Evolutionary conservation across 305 asterid species (phyloP).

Genomic region (Coffea humblotiana): DNA sequence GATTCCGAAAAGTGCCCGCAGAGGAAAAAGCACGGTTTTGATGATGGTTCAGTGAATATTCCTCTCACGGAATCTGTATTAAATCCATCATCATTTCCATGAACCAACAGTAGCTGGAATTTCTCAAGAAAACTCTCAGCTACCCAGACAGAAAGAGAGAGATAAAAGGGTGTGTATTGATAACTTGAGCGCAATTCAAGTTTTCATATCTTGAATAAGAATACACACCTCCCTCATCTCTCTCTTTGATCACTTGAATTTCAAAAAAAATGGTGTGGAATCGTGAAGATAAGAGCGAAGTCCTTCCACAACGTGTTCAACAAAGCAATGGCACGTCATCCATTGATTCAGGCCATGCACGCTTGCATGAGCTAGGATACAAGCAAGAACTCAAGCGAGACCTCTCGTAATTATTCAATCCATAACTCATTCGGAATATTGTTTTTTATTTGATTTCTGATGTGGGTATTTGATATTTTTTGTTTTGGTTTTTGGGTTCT

Average conservation of each 20-base stretch:
- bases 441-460: slow-evolving; percentile 8
- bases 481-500: not conserved
- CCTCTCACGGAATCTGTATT: slow-evolving; percentile 6
- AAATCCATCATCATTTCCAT: not conserved
- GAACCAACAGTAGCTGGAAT: not conserved
- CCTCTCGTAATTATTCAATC: slow-evolving; percentile 65
- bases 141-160: not conserved
- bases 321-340: slow-evolving; percentile 28
- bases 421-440: not conserved
- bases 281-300: not conserved
- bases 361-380: slow-evolving; percentile 83
- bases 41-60: not conserved
- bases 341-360: slow-evolving; percentile 76
- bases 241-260: not conserved
- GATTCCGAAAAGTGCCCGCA: not conserved
- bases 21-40: too few species aligned
- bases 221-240: not conserved
- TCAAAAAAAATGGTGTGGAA: slow-evolving; percentile 11
- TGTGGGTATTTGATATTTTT: not conserved
- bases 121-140: not conserved
- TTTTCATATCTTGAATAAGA: not conserved
- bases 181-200: not conserved
- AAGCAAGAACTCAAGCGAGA: slow-evolving; percentile 97
- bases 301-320: slow-evolving; percentile 35
- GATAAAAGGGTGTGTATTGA: not conserved